Conservation (phyloP, 2,329 filamentous ascomycete species). For the Aspergillus flavus region DNA sequence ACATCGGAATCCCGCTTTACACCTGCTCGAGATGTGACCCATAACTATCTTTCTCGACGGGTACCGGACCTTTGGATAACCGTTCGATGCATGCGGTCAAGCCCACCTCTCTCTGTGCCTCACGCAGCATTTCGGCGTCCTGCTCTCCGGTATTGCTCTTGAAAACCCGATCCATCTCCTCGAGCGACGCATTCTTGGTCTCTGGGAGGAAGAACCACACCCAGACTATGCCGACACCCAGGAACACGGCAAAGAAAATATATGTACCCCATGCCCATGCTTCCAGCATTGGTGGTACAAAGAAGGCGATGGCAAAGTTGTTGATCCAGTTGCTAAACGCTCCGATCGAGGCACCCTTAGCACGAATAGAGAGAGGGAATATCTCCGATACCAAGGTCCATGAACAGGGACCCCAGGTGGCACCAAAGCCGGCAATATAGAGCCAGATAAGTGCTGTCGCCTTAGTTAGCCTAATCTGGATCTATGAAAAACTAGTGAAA, state of each 20-base stretch:
- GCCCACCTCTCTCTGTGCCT: constrained; percentile 29
- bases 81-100: constrained; percentile 25
- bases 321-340: constrained; percentile 36
- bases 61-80: neutral
- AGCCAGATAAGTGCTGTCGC: constrained; percentile 30
- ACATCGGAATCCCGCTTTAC: neutral
- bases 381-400: constrained; percentile 34
- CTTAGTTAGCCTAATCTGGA: neutral
- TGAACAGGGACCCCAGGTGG: constrained; percentile 32
- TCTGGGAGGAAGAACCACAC: constrained; percentile 50
- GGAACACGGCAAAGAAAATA: constrained; percentile 34
- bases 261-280: constrained; percentile 31
- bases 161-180: constrained; percentile 53
- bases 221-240: constrained; percentile 27
- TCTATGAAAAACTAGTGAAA: neutral
- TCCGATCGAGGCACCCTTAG: constrained; percentile 32
- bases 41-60: constrained; percentile 6
- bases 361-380: constrained; percentile 32
- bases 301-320: constrained; percentile 34
- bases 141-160: constrained; percentile 30
- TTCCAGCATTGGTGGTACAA: constrained; percentile 30
- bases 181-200: constrained; percentile 60
- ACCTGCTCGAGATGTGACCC: constrained; percentile 6
- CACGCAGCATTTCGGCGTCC: constrained; percentile 27
- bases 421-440: constrained; percentile 29